Base-by-base conservation (phyloP, 2,329 filamentous ascomycete species). In the Sphaerulina musiva region DNA sequence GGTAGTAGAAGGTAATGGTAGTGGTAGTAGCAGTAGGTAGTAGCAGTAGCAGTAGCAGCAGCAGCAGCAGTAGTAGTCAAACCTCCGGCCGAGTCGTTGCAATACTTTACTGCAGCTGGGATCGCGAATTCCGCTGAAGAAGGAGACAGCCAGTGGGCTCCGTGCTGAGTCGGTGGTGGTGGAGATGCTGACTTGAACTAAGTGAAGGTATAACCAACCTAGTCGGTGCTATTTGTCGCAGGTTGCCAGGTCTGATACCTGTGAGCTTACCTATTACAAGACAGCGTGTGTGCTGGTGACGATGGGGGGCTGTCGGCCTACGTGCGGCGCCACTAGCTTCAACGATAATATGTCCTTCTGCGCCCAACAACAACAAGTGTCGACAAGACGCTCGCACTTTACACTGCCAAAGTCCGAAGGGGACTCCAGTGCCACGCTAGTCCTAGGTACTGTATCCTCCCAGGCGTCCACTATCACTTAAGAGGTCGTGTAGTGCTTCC, bases 321-420 rank as follows among this genome's bases (percentile, higher is more conserved):
- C 45, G 17, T 48, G 57, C 59, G 59, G 59, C 57, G 56, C 59
- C 50, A 45, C 53, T 61, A 59, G 54, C 39, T 42, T 20, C 17
- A 46, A 53, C 43, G 38, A 44, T 44, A 55, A 54, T 29, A 23
- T 40, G 40, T 45, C 51, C 55, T 47, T 38, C 51, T 36, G 32
- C 40, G 41, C 48, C 48, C 14, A 17, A 17, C 14, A 17, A 17
- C 14, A 17, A 17, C 14, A 39, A 45, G 23, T 54, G 51, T 57
- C 55, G 48, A 57, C 36, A 51, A 48, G 41, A 51, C 51, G 14
- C 14, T 17, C 52, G 44, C 46, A 48, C 41, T 45, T 17, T 48
- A 42, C 48, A 46, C 17, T 34, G 40, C 44, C 14, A 41, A 46
- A 23, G 23, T 17, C 40, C 47, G 31, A 29, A 38, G 50, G 40